phyloP scores from a whole-genome alignment of 176 grass and related monocot genomes.

The Bolboschoenus planiculmis region DNA sequence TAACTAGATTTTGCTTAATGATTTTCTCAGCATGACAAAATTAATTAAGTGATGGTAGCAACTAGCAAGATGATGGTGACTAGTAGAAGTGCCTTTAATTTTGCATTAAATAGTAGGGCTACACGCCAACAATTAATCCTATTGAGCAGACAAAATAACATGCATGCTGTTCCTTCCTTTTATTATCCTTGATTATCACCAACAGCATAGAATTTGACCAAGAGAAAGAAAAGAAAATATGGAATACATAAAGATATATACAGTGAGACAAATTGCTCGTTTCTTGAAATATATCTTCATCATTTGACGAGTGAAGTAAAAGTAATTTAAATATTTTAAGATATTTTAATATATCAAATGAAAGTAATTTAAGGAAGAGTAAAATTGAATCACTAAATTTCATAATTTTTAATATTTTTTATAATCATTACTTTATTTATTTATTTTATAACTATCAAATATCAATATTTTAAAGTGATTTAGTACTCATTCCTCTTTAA shows the following conservation, averaged over 20 bases:
- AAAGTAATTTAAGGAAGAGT: too few relatives aligned
- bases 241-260: neutral
- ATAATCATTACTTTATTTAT: too few relatives aligned
- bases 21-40: neutral
- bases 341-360: too few relatives aligned
- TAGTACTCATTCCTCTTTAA: too few relatives aligned
- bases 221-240: neutral
- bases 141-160: constrained; percentile 9
- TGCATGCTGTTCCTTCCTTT: neutral
- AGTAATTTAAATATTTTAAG: too few relatives aligned
- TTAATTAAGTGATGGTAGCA: neutral
- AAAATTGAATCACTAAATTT: too few relatives aligned
- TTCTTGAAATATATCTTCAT: neutral
- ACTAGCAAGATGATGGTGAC: neutral
- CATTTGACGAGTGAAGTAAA: neutral
- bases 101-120: neutral
- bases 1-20: neutral
- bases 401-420: too few relatives aligned
- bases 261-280: neutral
- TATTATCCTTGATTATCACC: neutral
- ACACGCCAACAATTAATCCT: neutral
- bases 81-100: neutral
- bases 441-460: too few relatives aligned
- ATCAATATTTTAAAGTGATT: too few relatives aligned
- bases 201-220: neutral